Evolutionary conservation across 169 alveolate genomes (phyloP).

Genomic region (Pseudocohnilembus persalinus): DNA sequence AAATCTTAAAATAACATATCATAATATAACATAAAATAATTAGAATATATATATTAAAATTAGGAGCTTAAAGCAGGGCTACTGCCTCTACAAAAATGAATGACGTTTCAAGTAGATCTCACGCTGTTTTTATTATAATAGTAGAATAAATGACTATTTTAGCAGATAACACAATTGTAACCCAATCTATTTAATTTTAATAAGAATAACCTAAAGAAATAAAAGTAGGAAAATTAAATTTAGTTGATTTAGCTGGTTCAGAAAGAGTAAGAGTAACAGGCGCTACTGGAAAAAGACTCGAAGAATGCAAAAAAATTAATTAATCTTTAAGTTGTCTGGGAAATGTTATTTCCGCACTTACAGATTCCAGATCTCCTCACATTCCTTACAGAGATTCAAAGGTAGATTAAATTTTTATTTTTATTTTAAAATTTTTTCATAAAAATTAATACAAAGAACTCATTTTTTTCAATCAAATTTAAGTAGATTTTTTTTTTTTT

Average conservation of each 20-base stretch:
- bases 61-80: conserved; percentile 79
- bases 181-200: neutral
- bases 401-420: neutral
- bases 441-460: no score
- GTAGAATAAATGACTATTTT: conserved; percentile 76
- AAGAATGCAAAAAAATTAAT: conserved; percentile 88
- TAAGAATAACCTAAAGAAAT: conserved; percentile 37
- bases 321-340: conserved; percentile 85
- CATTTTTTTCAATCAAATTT: no score
- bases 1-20: no score
- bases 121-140: conserved; percentile 87
- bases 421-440: no score
- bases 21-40: no score
- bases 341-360: conserved; percentile 84
- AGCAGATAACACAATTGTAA: conserved; percentile 34
- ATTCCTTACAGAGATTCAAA: conserved; percentile 86
- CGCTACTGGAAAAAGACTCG: conserved; percentile 88
- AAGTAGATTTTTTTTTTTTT: no score
- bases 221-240: conserved; percentile 64
- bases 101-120: conserved; percentile 83
- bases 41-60: no score
- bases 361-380: conserved; percentile 66
- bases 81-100: conserved; percentile 87
- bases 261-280: conserved; percentile 86
- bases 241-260: conserved; percentile 89